Base-by-base conservation (phyloP, 352 stramenopile genomes). In the Phytophthora palmivora region DNA sequence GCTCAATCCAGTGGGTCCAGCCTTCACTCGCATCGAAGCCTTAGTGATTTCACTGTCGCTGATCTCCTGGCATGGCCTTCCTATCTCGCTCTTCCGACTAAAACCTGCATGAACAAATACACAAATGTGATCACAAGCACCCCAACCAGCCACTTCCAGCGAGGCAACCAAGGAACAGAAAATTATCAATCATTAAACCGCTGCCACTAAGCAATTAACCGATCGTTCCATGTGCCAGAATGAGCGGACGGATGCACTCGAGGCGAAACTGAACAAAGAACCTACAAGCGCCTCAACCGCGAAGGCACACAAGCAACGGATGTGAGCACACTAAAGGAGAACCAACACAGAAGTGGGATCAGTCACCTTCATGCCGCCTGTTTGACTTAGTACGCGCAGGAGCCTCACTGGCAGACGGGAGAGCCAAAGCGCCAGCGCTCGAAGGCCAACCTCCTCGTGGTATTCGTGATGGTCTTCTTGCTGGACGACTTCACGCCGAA, bases 381-480 rank as follows among this genome's bases (percentile, higher is more conserved):
- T 54, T 70, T 65, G 15, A 16, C 61, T 6, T 70, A 53, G 46
- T 63, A 70, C 39, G 19, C 47, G 3, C 46, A 51, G 10, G 19
- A 65, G 12, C 48, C 61, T 8, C 16, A 18, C 0, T 41, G 36
- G 12, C 19, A 50, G 32, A 41, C 34, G 33, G 26, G 34, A 6
- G 45, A 18, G 1, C 6, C 16, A 0, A 59, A 69, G 39, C 52
- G 52, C n/a, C 42, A 52, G 49, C 39, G 47, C 11, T 67, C 58
- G 2, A 41, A 70, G 4, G 12, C 47, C 1, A 64, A 56, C 19
- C 3, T 50, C 32, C 22, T 64, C 0, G 34, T 64, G 1, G 53
- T 47, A 11, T 64, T 57, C 46, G 52, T 70, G 61, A 60, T 60
- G 48, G 46, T 63, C 3, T 56, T 64, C 30, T 15, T 64, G 2